Base-by-base conservation (phyloP, 768 basidiomycete genomes). In the Calocera cornea region DNA sequence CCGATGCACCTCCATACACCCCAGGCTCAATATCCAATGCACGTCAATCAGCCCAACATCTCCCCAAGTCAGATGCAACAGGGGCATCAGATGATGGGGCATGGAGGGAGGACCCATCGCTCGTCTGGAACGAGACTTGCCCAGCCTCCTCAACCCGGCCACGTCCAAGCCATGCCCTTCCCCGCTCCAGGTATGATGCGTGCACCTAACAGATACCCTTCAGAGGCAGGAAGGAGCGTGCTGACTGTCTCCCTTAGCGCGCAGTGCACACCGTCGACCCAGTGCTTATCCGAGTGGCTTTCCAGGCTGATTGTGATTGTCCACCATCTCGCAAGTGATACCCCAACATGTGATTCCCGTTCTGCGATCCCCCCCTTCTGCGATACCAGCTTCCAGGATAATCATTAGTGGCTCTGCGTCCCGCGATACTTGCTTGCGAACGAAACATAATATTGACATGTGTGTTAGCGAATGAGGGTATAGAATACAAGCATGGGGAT, bases 401-500 rank as follows among this genome's bases (percentile, higher is more conserved):
- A 47, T 19, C 44, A 7, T 7, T 19, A 7, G 19, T 19, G 19
- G 24, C 16, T 8, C 19, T 47, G 19, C 44, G 44, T 38, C 36
- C 44, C 19, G 44, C 44, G 44, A 47, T 47, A 47, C 19, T 24
- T 47, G 19, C 7, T 7, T 47, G 8, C 24, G 44, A 24, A 7
- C 36, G 36, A 47, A 47, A 24, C 27, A 60, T 60, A 31, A 16
- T 33, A 60, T 60, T 60, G 27, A 29, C 54, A 60, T 60, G 54
- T 60, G 27, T 22, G 54, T 2, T 11, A 10, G 5, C 2, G 31
- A 38, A 22, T 33, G 54, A 33, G 54, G 54, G 54, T 60, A 60
- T 60, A 24, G 54, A 60, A 60, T 60, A 60, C 54, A 60, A 14
- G 54, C 54, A 31, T 60, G 54, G 10, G 54, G 54, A 60, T 60